Base-by-base conservation (phyloP, 306 rosid species). In the Macrotyloma uniflorum region DNA sequence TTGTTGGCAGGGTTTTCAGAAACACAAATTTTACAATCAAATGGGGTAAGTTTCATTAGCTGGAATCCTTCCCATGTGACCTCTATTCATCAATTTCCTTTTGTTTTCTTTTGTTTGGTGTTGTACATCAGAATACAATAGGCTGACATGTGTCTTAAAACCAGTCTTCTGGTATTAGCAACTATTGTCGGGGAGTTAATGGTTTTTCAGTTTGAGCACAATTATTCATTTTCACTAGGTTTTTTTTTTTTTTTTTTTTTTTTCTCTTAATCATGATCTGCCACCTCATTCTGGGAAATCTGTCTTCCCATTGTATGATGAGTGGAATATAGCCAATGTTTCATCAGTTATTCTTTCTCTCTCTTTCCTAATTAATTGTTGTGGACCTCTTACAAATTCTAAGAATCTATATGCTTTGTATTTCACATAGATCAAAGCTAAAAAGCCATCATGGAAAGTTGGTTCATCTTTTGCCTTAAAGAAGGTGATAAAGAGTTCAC, bases 1-100 rank as follows among this genome's bases (percentile, higher is more conserved):
- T 84, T 94, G 15, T 72, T 94, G 87, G 87, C 89, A 6, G 98
- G 97, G 58, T 94, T 92, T 85, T 78, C 85, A 30, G 97, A 94
- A 74, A 86, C 86, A 24, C 87, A 89, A 59, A 72, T 83, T 80
- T 73, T 89, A 57, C 88, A 84, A 58, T 68, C 78, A 69, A 62
- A 87, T 72, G 85, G 79, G 87, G 98, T 91, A 81, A 71, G 93
- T 76, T 85, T 69, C 50, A 69, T 42, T 73, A 38, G 40, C 20
- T 45, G 70, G 47, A 57, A 7, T 13, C 50, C 50, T 70, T 16
- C 59, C 55, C 67, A 57, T 59, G 76, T 43, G 53, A 4, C 19
- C 51, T 63, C n/a, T 18, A 54, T 46, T 64, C 71, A 72, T 33
- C 1, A 5, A 23, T 63, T 24, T 38, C 20, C 6, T 54, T 8